Percentiles rank a stretch among this genome's conserved stretches.
Evolutionary conservation across 768 basidiomycete species (phyloP).

Genomic region (Pleurotus ostreatus): DNA sequence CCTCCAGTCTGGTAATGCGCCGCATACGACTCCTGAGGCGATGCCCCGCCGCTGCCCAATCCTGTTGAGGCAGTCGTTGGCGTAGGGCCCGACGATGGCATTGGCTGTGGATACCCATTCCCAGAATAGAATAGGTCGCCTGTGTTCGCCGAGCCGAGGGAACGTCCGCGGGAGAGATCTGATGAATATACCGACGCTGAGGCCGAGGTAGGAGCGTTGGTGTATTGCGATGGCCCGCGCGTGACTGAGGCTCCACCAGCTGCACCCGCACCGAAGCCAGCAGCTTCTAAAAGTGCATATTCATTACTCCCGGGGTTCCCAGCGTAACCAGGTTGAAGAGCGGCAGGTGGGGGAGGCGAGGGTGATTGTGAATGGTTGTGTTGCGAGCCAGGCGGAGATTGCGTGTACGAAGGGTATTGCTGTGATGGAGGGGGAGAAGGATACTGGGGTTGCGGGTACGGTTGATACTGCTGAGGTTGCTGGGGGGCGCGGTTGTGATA

Average conservation of each 20-base stretch:
- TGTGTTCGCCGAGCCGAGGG: conserved; percentile 1
- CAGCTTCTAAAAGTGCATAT: conserved; percentile 19
- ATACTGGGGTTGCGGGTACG: neutral
- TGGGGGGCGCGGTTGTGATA: neutral
- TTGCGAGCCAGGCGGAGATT: no score
- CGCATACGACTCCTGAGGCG: conserved; percentile 8
- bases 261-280: conserved; percentile 13
- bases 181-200: neutral
- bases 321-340: neutral
- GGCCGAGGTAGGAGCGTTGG: conserved; percentile 3
- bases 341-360: conserved; percentile 7
- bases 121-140: neutral
- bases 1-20: conserved; percentile 8
- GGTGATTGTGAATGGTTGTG: conserved; percentile 10
- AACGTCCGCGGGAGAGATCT: conserved; percentile 13
- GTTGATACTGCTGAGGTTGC: neutral
- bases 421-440: no score
- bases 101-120: neutral
- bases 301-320: conserved; percentile 12
- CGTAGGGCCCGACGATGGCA: neutral
- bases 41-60: no score
- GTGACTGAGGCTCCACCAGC: conserved; percentile 9
- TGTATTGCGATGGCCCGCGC: conserved; percentile 13
- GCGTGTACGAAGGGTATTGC: no score
- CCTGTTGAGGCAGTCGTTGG: neutral